A percentile compares a stretch with the other conserved stretches of the same genome.
These are phyloP conservation scores for Penicillium concentricum DNA, from an alignment of 2,329 filamentous ascomycete genomes.

Conservation along the genomic window DNA sequence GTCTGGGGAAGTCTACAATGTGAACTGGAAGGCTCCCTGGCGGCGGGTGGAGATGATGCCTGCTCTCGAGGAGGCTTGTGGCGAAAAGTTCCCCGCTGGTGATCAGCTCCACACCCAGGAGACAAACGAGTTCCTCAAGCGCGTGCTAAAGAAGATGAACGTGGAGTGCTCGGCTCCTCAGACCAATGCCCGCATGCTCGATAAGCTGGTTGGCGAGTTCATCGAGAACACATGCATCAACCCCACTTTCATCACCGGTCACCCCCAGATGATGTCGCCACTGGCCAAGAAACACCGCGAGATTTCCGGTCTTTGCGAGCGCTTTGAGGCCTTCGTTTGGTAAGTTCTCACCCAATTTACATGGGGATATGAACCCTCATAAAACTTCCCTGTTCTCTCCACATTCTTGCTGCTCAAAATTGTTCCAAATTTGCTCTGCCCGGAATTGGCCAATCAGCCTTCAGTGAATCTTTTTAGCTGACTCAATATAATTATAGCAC, in stretches of 20 bases:
- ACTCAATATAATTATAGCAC: neutral
- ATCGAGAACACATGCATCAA: conserved; percentile 93
- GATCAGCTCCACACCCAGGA: conserved; percentile 87
- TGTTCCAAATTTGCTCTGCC: neutral
- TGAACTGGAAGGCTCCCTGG: conserved; percentile 98
- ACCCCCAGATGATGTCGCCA: conserved; percentile 86
- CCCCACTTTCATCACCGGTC: conserved; percentile 87
- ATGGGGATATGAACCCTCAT: neutral
- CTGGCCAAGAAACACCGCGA: conserved; percentile 91
- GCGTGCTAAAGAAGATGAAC: conserved; percentile 81
- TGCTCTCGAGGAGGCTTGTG: conserved; percentile 81
- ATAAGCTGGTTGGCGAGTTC: conserved; percentile 90
- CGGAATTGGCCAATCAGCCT: neutral
- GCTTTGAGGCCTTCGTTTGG: conserved; percentile 92
- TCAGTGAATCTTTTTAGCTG: accelerated
- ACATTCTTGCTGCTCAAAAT: neutral
- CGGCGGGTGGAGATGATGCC: conserved; percentile 93
- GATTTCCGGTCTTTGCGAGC: conserved; percentile 82
- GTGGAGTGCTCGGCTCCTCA: conserved; percentile 86
- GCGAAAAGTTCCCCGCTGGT: conserved; percentile 89
- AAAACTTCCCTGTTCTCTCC: neutral
- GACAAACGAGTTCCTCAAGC: conserved; percentile 83
- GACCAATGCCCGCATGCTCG: conserved; percentile 94
- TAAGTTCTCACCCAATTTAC: conserved; percentile 4
- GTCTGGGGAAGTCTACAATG: conserved; percentile 78